Conservation (phyloP, 1,139 yeast genomes). For the Candida sp. region DNA sequence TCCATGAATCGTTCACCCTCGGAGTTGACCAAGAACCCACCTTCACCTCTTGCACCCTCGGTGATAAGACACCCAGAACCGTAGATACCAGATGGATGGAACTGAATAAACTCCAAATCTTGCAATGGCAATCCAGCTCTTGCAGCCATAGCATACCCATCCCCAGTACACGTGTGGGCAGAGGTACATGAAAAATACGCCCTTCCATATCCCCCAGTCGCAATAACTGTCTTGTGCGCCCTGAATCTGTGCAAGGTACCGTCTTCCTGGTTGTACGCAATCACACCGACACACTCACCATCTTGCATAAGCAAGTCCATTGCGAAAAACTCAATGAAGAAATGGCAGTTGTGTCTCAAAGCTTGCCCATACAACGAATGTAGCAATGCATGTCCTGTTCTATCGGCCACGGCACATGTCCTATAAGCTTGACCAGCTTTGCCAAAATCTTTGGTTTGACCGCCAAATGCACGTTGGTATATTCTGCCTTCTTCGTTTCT, state of each 20-base stretch:
- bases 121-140: conserved; percentile 98
- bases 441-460: conserved; percentile 94
- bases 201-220: conserved; percentile 99
- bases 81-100: conserved; percentile 99
- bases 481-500: conserved; percentile 97
- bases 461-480: conserved; percentile 99
- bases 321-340: conserved; percentile 97
- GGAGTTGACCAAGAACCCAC: conserved; percentile 93
- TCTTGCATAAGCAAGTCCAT: conserved; percentile 93
- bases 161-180: conserved; percentile 99
- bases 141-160: conserved; percentile 97
- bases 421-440: conserved; percentile 99
- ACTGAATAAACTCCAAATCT: conserved; percentile 97
- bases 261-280: conserved; percentile 98
- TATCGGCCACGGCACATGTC: conserved; percentile 99
- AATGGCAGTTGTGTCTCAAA: conserved; percentile 94
- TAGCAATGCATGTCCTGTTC: conserved; percentile 97
- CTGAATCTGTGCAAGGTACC: conserved; percentile 98
- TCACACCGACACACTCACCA: conserved; percentile 96
- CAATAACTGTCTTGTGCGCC: conserved; percentile 94
- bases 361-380: conserved; percentile 98
- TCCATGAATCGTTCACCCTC: conserved; percentile 99
- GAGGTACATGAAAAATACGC: conserved; percentile 99
- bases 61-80: conserved; percentile 99
- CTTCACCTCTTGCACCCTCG: conserved; percentile 99